Evolutionary conservation across 345 rosid genomes (phyloP).

Genomic region (Moringa oleifera): DNA sequence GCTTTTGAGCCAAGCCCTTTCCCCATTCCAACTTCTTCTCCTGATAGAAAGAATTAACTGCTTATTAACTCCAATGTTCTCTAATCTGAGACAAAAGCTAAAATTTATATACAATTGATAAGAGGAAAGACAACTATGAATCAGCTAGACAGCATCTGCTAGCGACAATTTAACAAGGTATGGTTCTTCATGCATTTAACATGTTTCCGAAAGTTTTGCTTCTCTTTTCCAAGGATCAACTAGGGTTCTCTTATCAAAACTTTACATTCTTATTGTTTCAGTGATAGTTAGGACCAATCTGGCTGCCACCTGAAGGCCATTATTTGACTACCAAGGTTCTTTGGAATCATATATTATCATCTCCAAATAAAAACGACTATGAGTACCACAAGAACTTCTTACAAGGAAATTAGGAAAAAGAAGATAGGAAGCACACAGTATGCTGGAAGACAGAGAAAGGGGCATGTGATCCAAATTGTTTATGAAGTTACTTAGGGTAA

Average conservation of each 20-base stretch:
- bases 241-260: no score
- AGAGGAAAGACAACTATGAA: no score
- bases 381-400: neutral
- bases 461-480: neutral
- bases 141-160: no score
- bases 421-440: neutral
- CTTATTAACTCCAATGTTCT: neutral
- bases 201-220: neutral
- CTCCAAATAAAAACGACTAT: no score
- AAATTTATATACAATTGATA: no score
- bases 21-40: constrained; percentile 93
- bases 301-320: neutral
- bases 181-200: neutral
- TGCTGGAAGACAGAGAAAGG: neutral
- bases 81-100: no score
- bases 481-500: neutral
- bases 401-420: neutral
- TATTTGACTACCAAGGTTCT: neutral
- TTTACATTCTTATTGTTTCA: neutral
- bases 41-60: constrained; percentile 29
- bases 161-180: no score
- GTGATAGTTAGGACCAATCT: neutral
- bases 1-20: constrained; percentile 94
- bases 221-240: neutral
- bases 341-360: no score